Conservation (phyloP, 2,329 filamentous ascomycete species). For the Bertia moriformis region DNA sequence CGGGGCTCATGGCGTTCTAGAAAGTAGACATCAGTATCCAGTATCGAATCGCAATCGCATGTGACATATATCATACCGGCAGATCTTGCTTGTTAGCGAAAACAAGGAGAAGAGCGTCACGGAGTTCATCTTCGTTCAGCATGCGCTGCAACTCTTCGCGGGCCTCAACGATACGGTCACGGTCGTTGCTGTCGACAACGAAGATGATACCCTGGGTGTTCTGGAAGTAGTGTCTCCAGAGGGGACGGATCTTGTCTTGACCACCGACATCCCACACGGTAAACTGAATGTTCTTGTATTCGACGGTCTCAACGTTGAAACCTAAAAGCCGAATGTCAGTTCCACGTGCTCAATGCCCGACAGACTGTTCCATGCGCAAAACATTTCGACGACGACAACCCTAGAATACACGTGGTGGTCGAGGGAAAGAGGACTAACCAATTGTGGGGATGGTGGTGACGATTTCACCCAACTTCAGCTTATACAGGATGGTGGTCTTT, state of each 20-base stretch:
- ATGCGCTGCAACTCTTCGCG: constrained; percentile 93
- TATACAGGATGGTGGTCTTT: constrained; percentile 98
- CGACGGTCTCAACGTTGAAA: constrained; percentile 98
- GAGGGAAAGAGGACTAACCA: constrained; percentile 24
- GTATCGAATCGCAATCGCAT: constrained; percentile 1
- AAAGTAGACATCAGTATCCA: not conserved
- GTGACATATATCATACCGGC: constrained; percentile 49
- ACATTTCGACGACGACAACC: no score
- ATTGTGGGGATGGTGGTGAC: constrained; percentile 97
- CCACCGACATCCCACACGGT: constrained; percentile 98
- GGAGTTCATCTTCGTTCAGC: constrained; percentile 97
- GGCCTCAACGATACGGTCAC: constrained; percentile 93
- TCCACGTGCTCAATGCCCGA: no score
- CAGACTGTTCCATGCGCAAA: no score
- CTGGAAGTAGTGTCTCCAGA: constrained; percentile 98
- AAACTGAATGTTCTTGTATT: constrained; percentile 99
- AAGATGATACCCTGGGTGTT: constrained; percentile 99
- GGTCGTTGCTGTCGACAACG: constrained; percentile 98
- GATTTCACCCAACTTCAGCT: constrained; percentile 94
- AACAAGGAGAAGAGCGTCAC: constrained; percentile 88
- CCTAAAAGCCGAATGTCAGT: constrained; percentile 1
- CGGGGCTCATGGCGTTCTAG: constrained; percentile 98
- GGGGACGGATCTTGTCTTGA: constrained; percentile 93
- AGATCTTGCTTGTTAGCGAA: constrained; percentile 99
- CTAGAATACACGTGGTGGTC: not conserved